phyloP scores from a whole-genome alignment of 2,329 filamentous ascomycete species.

The Penicillium sp. region DNA sequence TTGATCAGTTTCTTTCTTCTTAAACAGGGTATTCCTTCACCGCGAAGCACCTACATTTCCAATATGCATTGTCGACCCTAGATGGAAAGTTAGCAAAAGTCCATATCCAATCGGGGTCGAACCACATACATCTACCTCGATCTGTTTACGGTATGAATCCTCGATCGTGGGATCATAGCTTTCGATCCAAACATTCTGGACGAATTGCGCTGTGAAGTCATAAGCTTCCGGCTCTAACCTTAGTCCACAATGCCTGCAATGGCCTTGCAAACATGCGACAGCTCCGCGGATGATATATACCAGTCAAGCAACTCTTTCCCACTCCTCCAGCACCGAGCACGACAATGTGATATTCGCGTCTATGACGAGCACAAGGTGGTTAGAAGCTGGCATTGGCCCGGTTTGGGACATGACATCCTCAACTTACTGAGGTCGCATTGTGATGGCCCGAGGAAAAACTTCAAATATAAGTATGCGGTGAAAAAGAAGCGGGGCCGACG shows the following conservation, averaged over 20 bases:
- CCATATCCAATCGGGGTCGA: background rate
- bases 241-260: background rate
- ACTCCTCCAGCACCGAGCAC: slow-evolving; percentile 83
- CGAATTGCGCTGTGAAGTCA: slow-evolving; percentile 70
- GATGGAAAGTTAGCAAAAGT: slow-evolving; percentile 20
- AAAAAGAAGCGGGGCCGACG: background rate
- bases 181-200: slow-evolving; percentile 92
- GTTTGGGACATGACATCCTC: background rate
- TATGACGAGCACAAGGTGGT: slow-evolving; percentile 32
- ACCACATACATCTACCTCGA: slow-evolving; percentile 78
- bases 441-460: slow-evolving; percentile 1
- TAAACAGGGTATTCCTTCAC: background rate
- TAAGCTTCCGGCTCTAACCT: slow-evolving; percentile 10
- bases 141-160: slow-evolving; percentile 83
- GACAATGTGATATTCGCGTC: slow-evolving; percentile 78
- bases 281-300: slow-evolving; percentile 45
- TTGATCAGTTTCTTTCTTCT: background rate
- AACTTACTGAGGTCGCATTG: slow-evolving; percentile 41
- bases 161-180: slow-evolving; percentile 86
- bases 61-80: slow-evolving; percentile 84
- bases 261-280: background rate
- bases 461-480: background rate
- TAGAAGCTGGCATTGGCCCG: slow-evolving; percentile 15
- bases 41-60: slow-evolving; percentile 67
- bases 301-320: slow-evolving; percentile 88